Conservation (phyloP, 2,329 filamentous ascomycete species). For the Xylaria arbuscula region DNA sequence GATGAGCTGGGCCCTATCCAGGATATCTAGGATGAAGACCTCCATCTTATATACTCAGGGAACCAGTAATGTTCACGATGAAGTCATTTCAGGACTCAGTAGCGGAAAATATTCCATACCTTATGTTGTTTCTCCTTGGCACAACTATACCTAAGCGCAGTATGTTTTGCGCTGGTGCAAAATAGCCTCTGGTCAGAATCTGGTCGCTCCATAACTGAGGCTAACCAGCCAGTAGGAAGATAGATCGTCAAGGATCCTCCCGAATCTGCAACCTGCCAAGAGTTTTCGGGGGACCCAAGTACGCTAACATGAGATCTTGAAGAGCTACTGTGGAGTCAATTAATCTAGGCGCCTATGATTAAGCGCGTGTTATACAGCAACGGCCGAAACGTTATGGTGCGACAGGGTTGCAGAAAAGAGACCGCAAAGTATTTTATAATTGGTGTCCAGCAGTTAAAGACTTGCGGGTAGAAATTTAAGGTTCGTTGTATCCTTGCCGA, state of each 20-base stretch:
- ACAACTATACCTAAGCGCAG: not conserved
- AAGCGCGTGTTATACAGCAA: not conserved
- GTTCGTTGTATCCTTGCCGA: not conserved
- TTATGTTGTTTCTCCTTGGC: not conserved
- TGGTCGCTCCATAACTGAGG: not conserved
- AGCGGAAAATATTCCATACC: not conserved
- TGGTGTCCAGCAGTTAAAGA: not conserved
- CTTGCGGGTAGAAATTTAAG: not conserved
- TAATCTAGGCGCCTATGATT: not conserved
- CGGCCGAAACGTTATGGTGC: not conserved
- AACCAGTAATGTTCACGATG: slow-evolving; percentile 11
- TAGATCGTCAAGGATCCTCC: slow-evolving; percentile 17
- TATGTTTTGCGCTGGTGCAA: slow-evolving; percentile 5
- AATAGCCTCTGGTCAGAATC: slow-evolving; percentile 11
- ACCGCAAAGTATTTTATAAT: not conserved
- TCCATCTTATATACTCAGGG: slow-evolving; percentile 23
- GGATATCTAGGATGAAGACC: not conserved
- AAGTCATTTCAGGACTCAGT: not conserved
- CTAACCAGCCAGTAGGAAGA: not conserved
- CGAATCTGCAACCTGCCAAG: slow-evolving; percentile 31
- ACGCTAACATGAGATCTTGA: not conserved
- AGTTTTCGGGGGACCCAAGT: not conserved
- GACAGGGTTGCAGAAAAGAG: not conserved
- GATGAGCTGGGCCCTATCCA: not conserved
- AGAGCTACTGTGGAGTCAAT: not conserved